Conservation (phyloP, 371 early-diverging fungal genomes). For the Mucor piriformis region DNA sequence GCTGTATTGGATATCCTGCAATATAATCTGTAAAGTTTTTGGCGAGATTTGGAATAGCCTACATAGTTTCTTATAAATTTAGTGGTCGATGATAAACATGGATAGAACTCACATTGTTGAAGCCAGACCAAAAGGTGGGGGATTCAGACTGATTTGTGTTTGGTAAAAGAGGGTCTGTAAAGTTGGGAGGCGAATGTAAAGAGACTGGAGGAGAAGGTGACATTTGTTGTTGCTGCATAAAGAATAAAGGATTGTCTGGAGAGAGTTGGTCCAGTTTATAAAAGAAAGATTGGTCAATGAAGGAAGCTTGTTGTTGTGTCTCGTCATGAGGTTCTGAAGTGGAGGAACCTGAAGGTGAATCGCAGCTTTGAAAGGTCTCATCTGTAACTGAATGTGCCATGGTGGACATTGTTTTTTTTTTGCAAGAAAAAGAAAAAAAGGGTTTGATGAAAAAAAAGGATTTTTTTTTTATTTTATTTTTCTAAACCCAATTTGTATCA, state of each 20-base stretch:
- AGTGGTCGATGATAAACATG: no score
- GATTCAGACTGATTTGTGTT: neutral
- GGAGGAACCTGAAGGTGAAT: constrained; percentile 38
- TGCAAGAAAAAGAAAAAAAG: neutral
- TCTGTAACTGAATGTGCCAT: constrained; percentile 14
- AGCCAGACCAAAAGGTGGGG: constrained; percentile 48
- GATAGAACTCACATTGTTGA: constrained; percentile 34
- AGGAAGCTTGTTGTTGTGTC: constrained; percentile 29
- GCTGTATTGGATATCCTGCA: constrained; percentile 32
- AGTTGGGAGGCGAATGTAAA: constrained; percentile 10
- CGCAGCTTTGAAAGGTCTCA: constrained; percentile 23
- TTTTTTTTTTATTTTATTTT: neutral
- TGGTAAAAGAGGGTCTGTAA: constrained; percentile 28
- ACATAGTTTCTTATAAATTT: constrained; percentile 16
- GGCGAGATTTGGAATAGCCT: constrained; percentile 51
- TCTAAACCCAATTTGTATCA: neutral
- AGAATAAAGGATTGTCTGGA: constrained; percentile 40
- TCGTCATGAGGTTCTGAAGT: constrained; percentile 37
- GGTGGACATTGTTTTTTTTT: constrained; percentile 16
- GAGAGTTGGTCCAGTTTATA: constrained; percentile 42
- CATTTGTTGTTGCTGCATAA: constrained; percentile 34
- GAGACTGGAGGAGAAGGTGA: constrained; percentile 13
- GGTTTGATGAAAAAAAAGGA: neutral
- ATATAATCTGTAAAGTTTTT: constrained; percentile 52
- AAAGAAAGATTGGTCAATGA: constrained; percentile 47